phyloP scores from a whole-genome alignment of 148 eudicot genomes.

The Vaccinium vitisidaea region DNA sequence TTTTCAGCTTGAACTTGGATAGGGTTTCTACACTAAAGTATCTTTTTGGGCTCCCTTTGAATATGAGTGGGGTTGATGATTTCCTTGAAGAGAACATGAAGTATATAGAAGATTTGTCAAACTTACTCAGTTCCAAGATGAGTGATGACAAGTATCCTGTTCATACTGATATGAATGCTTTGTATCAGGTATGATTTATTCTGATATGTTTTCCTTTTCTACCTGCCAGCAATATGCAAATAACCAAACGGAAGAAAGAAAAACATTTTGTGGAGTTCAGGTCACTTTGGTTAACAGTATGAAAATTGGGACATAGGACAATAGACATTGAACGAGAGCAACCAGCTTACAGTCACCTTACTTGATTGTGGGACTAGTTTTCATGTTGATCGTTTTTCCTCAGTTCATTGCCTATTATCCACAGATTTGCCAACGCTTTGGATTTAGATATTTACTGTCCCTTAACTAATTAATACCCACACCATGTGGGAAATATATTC shows the following conservation, averaged over 20 bases:
- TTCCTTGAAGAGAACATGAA: constrained; percentile 51
- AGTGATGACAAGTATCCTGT: constrained; percentile 31
- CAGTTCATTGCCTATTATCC: neutral
- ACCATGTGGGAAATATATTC: neutral
- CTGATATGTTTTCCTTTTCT: neutral
- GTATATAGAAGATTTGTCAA: constrained; percentile 51
- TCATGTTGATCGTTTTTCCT: neutral
- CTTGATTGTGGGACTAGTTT: neutral
- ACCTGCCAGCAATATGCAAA: neutral
- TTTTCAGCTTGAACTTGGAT: constrained; percentile 51
- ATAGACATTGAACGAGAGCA: neutral
- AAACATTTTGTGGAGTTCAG: neutral
- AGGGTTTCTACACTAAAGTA: constrained; percentile 63
- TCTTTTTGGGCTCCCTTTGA: constrained; percentile 61
- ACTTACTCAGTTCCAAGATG: constrained; percentile 53
- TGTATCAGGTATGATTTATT: constrained; percentile 38
- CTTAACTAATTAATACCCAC: neutral
- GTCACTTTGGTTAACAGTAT: neutral
- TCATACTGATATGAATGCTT: constrained; percentile 29
- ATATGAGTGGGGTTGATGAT: constrained; percentile 34
- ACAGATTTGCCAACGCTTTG: neutral
- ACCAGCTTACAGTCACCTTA: neutral
- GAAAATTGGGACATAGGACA: neutral
- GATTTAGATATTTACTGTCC: neutral
- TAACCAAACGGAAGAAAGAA: neutral